Evolutionary conservation across 1,139 yeast genomes (phyloP), one percentile per base, ranked within the genome.

Genomic region (Kazachstania sp.): DNA sequence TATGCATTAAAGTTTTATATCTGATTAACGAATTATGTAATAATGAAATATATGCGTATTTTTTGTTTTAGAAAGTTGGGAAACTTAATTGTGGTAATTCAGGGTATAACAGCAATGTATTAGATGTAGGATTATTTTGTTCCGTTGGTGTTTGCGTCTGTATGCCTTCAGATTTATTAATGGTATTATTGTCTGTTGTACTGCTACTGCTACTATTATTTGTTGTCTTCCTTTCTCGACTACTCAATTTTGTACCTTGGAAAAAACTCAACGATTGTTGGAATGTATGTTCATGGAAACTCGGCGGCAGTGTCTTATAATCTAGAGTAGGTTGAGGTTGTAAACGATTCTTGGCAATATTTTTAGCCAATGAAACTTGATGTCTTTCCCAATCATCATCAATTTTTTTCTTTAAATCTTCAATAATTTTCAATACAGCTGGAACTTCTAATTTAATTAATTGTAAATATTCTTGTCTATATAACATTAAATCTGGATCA

Each of bases 371-470:
- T 6, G 64, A 55, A 19, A 49, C 44, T 31, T 55, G 55, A 26
- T 54, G 55, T 47, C 54, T 58, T 19, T 52, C 51, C 40, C 49
- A 55, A 3, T 52, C 48, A 13, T 39, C 29, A 41, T 60, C 63
- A 12, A 62, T 47, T 23, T 53, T 49, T 16, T 37, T 44, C 36
- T 56, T 53, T 42, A 62, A 40, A 32, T 59, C 63, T 39, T 60
- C 65, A 5, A 57, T 54, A 2, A 62, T 52, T 30, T 50, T 54
- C 44, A 60, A 41, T 2, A 62, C 60, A 4, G 61, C 62, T 7
- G 66, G 66, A 5, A 62, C 63, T 45, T 63, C 66, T 38, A 63
- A 47, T 42, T 57, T 54, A 39, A 62, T 48, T 44, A 63, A 48
- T 46, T 62, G 64, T 39, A 54, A 32, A 39, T 60, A 61, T 43